Base-by-base conservation (phyloP, 257 asterid species). In the Jaltomata sinuosa region DNA sequence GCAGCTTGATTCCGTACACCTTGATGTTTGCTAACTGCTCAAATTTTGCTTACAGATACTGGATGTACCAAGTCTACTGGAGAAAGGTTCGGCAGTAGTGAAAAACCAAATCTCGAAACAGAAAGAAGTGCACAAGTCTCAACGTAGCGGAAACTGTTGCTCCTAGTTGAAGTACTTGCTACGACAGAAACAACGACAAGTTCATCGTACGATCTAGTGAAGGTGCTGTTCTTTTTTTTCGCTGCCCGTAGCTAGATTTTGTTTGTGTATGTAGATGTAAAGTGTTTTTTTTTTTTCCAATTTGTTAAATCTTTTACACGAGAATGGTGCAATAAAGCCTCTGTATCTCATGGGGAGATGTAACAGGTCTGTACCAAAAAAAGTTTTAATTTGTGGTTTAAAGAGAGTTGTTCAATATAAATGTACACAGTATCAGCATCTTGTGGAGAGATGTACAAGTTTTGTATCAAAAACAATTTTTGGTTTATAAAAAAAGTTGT, bases 11-110 rank as follows among this genome's bases (percentile, higher is more conserved):
- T 72, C 80, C 18, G 3, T 22, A 12, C 55, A 42, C 80, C 22
- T 42, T 16, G 27, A 4, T 2, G 71, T 45, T 32, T 45, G 40
- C 61, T 76, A 76, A 47, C 61, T 25, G 40, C 81, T 42, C 2
- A 47, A 74, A 25, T 74, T 47, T 29, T 3, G 45, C 57, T 50
- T 82, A 12, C 94, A 95, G 98, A 94, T 95, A 74, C 84, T 95
- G 49, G 96, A 94, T 85, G 94, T 87, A 38, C 98, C 98, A 57
- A 93, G 94, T 84, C 87, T 95, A 81, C 74, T 91, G 86, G 98
- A 95, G 89, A 93, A 95, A 88, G 98, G 98, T 59, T 95, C 98
- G 6, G 83, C 86, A 42, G 95, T 93, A 0, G 93, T 91, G 83
- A 95, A 90, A 92, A 95, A 94, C 87, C 98, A 89, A 84, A 88